Evolutionary conservation across 1,284 basidiomycete species (phyloP).

Genomic region (Coniferiporia sulphurascens): DNA sequence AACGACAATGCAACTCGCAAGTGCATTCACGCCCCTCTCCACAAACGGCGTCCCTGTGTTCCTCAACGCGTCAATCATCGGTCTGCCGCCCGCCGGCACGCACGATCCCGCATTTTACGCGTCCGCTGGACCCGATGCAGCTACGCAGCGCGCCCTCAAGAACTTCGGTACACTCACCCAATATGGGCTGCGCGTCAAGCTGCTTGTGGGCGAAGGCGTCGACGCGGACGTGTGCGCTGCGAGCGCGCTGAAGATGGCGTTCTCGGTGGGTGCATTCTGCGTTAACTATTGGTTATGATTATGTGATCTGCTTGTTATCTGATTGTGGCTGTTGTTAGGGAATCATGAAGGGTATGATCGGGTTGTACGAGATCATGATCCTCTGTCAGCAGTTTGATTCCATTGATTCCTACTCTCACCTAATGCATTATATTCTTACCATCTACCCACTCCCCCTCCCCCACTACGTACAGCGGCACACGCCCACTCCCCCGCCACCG

Average conservation of each 20-base stretch:
- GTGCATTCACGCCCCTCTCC: constrained; percentile 4
- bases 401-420: background rate
- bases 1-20: constrained; percentile 12
- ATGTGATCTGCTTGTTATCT: background rate
- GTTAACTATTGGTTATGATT: background rate
- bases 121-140: constrained; percentile 2
- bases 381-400: background rate
- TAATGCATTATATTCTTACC: too few species aligned
- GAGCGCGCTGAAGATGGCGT: constrained; percentile 19
- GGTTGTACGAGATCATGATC: constrained; percentile 5
- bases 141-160: background rate
- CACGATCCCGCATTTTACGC: constrained; percentile 21
- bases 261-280: background rate
- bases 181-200: constrained; percentile 13
- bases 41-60: background rate
- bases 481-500: constrained; percentile 1
- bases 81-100: constrained; percentile 18
- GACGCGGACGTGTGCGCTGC: constrained; percentile 19
- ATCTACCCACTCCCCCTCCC: background rate
- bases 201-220: constrained; percentile 9
- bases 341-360: constrained; percentile 10
- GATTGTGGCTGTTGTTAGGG: background rate
- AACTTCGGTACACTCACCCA: background rate
- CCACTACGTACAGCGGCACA: background rate
- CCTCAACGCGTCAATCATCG: constrained; percentile 21